These are phyloP conservation scores for Botrytis tulipae DNA, from an alignment of 2,329 filamentous ascomycete species.

Conservation along the genomic window DNA sequence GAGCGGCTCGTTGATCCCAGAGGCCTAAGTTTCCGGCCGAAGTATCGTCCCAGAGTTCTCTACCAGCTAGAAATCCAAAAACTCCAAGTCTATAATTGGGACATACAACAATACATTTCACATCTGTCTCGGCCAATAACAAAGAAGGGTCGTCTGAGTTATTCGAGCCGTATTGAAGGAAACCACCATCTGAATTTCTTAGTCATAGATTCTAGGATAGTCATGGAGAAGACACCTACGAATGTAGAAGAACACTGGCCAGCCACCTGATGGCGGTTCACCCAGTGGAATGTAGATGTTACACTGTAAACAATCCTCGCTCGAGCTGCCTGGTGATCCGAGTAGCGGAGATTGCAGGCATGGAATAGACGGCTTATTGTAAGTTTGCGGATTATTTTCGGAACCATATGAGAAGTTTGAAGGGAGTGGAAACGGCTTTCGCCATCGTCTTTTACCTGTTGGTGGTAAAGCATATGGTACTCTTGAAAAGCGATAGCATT, in stretches of 20 bases:
- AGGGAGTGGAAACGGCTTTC: conserved; percentile 1
- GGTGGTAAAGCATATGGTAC: conserved; percentile 20
- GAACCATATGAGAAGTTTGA: conserved; percentile 4
- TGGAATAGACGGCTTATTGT: neutral
- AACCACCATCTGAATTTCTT: conserved; percentile 46
- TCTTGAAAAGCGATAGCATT: conserved; percentile 44
- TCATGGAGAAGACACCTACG: conserved; percentile 3
- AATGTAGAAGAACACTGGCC: conserved; percentile 20
- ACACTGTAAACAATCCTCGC: conserved; percentile 19
- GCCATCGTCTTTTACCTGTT: conserved; percentile 14
- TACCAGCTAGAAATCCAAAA: conserved; percentile 42
- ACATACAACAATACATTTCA: conserved; percentile 55
- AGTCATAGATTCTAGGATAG: neutral
- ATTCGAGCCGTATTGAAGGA: conserved; percentile 37
- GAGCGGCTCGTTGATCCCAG: conserved; percentile 56
- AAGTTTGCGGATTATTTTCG: neutral
- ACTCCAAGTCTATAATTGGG: conserved; percentile 52
- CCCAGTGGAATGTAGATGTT: conserved; percentile 16
- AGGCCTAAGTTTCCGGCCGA: conserved; percentile 46
- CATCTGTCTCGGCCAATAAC: conserved; percentile 60
- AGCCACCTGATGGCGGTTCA: conserved; percentile 7
- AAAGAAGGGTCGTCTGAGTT: conserved; percentile 50
- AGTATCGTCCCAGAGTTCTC: conserved; percentile 2
- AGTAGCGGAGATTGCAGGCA: conserved; percentile 11
- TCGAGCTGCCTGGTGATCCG: neutral